A percentile compares a stretch with the other conserved stretches of the same genome.
Conservation (phyloP, 2,329 filamentous ascomycete genomes). For the Fusarium graminum region DNA sequence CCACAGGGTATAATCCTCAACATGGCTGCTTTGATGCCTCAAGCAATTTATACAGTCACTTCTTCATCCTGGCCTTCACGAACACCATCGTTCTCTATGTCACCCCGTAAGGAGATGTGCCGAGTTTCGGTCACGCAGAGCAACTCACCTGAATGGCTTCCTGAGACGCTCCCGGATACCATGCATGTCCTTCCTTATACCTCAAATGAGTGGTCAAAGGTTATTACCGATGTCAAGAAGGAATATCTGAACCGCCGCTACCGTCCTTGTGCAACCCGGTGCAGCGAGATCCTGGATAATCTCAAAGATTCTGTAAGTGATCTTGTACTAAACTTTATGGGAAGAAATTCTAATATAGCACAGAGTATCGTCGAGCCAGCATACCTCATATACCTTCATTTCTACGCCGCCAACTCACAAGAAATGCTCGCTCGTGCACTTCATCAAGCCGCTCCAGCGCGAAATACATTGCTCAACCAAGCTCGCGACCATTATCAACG, state of each 20-base stretch:
- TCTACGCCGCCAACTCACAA: slow-evolving; percentile 71
- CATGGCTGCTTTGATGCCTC: slow-evolving; percentile 43
- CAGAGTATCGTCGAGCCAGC: slow-evolving; percentile 62
- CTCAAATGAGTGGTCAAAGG: slow-evolving; percentile 63
- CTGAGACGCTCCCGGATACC: slow-evolving; percentile 35
- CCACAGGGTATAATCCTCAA: slow-evolving; percentile 8
- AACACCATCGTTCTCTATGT: slow-evolving; percentile 33
- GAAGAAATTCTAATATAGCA: slow-evolving; percentile 31
- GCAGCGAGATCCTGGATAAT: slow-evolving; percentile 65
- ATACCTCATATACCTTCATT: slow-evolving; percentile 70
- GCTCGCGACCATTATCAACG: slow-evolving; percentile 65
- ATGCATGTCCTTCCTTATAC: slow-evolving; percentile 58
- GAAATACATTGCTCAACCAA: slow-evolving; percentile 63
- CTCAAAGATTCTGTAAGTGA: slow-evolving; percentile 60
- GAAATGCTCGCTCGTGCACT: slow-evolving; percentile 68
- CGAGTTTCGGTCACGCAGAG: slow-evolving; percentile 14
- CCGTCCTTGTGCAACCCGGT: slow-evolving; percentile 65
- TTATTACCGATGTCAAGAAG: slow-evolving; percentile 66
- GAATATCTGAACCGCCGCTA: slow-evolving; percentile 65
- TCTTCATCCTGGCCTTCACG: slow-evolving; percentile 29
- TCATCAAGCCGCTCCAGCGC: slow-evolving; percentile 60
- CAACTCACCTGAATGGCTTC: slow-evolving; percentile 31
- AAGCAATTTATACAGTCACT: slow-evolving; percentile 30
- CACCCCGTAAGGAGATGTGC: slow-evolving; percentile 30
- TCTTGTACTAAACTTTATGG: not conserved